Base-by-base conservation (phyloP, 176 grass and related monocot genomes). In the Areca catechu region DNA sequence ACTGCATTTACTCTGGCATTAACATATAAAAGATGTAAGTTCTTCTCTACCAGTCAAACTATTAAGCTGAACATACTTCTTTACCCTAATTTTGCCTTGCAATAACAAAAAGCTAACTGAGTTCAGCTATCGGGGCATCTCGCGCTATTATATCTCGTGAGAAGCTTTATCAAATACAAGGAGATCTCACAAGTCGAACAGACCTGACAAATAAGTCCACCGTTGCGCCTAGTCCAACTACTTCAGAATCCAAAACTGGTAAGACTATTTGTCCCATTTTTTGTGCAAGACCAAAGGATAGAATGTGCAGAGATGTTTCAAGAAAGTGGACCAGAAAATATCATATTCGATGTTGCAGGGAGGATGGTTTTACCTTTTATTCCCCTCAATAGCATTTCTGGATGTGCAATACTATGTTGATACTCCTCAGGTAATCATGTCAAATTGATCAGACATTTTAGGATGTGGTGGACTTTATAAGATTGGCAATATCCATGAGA, bases 391-490 rank as follows among this genome's bases (percentile, higher is more conserved):
- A 71, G 76, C 79, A 53, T 89, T 89, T 70, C 66, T 74, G 22
- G 70, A 95, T 65, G 73, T 95, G 53, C 86, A 83, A 57, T 95
- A 95, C 70, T 89, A 81, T 21, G 76, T 95, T 30, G 82, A 89
- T 19, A 69, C 79, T 47, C 82, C 90, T 24, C 20, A 1, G 67
- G 90, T 95, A 89, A 70, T 53, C 62, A 19, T 29, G 16, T 54
- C 34, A 12, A 55, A 37, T 55, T 19, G 34, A 22, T 16, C 34
- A 0, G 7, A 22, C 37, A 58, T 58, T 24, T 56, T 22, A 57
- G 1, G 20, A 48, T 7, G 24, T 30, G 9, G 53, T 24, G 58
- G 29, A 63, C 22, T 50, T 53, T 10, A 37, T 37, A 37, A 37
- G 5, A 37, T 37, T 1, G 7, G 7, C 34, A 37, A 37, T 37